Evolutionary conservation across 768 basidiomycete species (phyloP).

Genomic region (Collybia sordida): DNA sequence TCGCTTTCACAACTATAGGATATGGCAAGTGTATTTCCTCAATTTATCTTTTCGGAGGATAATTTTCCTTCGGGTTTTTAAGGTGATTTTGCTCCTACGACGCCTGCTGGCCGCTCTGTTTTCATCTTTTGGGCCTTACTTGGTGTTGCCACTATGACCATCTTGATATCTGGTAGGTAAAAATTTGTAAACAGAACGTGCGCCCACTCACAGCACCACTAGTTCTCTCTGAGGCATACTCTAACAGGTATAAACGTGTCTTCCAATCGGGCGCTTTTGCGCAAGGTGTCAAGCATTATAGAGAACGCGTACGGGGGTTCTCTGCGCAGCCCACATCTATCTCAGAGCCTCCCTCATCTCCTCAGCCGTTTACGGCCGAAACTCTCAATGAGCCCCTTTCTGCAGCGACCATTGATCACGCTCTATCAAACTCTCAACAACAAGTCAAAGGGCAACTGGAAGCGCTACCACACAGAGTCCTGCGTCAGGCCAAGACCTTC

Average conservation of each 20-base stretch:
- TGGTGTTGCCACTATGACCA: slow-evolving; percentile 75
- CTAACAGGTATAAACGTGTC: slow-evolving; percentile 59
- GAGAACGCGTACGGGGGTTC: slow-evolving; percentile 8
- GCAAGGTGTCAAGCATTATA: slow-evolving; percentile 45
- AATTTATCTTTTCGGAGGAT: neutral
- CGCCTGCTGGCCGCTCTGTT: slow-evolving; percentile 70
- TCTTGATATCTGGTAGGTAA: slow-evolving; percentile 64
- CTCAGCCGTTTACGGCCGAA: neutral
- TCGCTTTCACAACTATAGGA: slow-evolving; percentile 74
- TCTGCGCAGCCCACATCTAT: neutral
- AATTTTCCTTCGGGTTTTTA: neutral
- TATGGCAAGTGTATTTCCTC: slow-evolving; percentile 38
- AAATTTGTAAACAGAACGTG: neutral
- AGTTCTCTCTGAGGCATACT: slow-evolving; percentile 71
- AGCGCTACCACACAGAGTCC: slow-evolving; percentile 29
- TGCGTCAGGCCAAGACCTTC: slow-evolving; percentile 23
- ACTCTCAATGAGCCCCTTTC: neutral
- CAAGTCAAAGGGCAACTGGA: slow-evolving; percentile 25
- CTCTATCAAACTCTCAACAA: slow-evolving; percentile 15
- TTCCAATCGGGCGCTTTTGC: slow-evolving; percentile 47
- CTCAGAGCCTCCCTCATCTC: neutral
- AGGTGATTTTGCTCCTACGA: slow-evolving; percentile 63
- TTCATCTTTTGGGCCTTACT: slow-evolving; percentile 80
- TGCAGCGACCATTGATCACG: slow-evolving; percentile 7
- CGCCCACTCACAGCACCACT: neutral